These are phyloP conservation scores for Lasiodiplodia sp. DNA, from an alignment of 2,329 filamentous ascomycete genomes.

Conservation along the genomic window DNA sequence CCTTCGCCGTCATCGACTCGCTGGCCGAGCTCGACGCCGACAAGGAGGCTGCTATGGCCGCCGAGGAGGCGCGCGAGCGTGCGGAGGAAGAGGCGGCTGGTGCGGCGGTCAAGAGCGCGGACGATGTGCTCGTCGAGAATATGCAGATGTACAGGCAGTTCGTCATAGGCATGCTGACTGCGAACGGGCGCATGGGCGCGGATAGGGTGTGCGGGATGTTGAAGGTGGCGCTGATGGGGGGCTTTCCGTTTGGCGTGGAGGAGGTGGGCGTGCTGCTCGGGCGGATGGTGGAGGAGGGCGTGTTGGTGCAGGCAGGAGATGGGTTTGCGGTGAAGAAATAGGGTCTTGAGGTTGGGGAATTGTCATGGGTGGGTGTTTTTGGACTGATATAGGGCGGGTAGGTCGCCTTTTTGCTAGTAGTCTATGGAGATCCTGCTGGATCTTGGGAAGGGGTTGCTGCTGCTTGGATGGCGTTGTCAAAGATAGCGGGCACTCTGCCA, in stretches of 20 bases:
- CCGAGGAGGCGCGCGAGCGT: conserved; percentile 38
- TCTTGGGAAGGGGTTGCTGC: too few species aligned
- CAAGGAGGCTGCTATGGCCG: conserved; percentile 47
- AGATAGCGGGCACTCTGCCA: too few species aligned
- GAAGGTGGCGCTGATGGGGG: conserved; percentile 86
- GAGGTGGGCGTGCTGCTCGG: conserved; percentile 82
- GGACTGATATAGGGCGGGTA: too few species aligned
- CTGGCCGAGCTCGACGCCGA: conserved; percentile 38
- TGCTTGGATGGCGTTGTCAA: too few species aligned
- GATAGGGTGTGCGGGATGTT: conserved; percentile 91
- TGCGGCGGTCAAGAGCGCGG: conserved; percentile 56
- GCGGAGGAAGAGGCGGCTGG: conserved; percentile 52
- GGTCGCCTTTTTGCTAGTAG: too few species aligned
- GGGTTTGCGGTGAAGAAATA: conserved; percentile 43
- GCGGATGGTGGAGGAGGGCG: conserved; percentile 65
- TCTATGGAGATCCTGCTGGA: too few species aligned
- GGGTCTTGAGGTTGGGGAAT: too few species aligned
- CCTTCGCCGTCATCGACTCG: conserved; percentile 73
- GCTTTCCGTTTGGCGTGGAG: conserved; percentile 88
- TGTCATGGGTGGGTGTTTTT: not conserved
- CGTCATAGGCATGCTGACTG: conserved; percentile 93
- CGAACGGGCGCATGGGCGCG: conserved; percentile 83
- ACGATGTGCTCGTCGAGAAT: conserved; percentile 70
- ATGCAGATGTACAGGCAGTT: conserved; percentile 87
- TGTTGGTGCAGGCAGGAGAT: conserved; percentile 41